phyloP scores from a whole-genome alignment of 2,329 filamentous ascomycete species.

The Penicillium paneum region DNA sequence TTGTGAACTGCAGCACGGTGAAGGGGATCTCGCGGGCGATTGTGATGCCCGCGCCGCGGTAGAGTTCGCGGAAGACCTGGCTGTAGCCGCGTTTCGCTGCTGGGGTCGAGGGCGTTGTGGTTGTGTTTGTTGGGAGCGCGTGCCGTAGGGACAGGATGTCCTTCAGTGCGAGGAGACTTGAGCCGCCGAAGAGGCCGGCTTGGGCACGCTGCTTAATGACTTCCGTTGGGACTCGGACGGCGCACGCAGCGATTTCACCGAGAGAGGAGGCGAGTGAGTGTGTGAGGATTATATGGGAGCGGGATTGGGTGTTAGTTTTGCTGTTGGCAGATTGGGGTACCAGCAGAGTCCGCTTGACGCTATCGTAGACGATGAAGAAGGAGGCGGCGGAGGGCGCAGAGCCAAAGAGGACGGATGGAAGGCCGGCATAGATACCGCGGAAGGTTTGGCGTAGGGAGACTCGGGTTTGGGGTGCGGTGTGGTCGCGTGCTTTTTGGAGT shows the following conservation, averaged over 20 bases:
- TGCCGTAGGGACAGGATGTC: constrained; percentile 62
- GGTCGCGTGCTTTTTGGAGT: constrained; percentile 66
- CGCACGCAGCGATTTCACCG: constrained; percentile 89
- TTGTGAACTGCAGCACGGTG: constrained; percentile 92
- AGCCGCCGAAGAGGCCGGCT: constrained; percentile 74
- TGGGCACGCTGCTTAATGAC: constrained; percentile 97
- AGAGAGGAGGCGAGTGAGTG: constrained; percentile 84
- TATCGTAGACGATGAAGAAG: constrained; percentile 95
- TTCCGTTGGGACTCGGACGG: constrained; percentile 89
- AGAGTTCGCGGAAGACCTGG: constrained; percentile 76
- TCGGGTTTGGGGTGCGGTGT: constrained; percentile 50
- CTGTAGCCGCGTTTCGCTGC: constrained; percentile 37
- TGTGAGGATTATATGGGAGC: constrained; percentile 43
- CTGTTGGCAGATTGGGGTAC: constrained; percentile 19
- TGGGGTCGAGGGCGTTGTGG: constrained; percentile 16
- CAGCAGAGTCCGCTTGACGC: constrained; percentile 59
- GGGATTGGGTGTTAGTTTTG: constrained; percentile 28
- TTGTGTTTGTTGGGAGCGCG: constrained; percentile 13
- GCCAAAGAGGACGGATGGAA: constrained; percentile 84
- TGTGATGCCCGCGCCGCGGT: constrained; percentile 88
- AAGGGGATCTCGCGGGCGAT: constrained; percentile 96
- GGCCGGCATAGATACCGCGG: constrained; percentile 85
- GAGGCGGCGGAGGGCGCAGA: constrained; percentile 91
- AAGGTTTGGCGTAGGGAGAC: constrained; percentile 85
- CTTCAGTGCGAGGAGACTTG: constrained; percentile 62